These are phyloP conservation scores for Corymbia maculata DNA, from an alignment of 345 rosid genomes.

Conservation along the genomic window DNA sequence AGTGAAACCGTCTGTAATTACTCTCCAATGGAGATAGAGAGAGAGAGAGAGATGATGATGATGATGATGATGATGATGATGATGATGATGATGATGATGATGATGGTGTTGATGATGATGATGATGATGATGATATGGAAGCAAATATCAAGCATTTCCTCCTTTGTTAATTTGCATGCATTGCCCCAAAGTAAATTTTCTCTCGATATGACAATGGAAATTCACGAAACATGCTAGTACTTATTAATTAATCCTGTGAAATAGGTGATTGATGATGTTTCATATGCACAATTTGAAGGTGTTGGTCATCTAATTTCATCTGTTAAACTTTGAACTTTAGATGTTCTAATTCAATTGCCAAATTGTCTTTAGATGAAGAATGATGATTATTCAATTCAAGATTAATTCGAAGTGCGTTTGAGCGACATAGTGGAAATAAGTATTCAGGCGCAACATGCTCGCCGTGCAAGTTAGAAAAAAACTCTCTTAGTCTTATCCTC, in stretches of 20 bases:
- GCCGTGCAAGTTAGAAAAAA: not conserved
- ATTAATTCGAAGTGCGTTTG: not conserved
- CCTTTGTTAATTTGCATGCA: not conserved
- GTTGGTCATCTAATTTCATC: not conserved
- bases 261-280: not conserved
- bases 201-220: not conserved
- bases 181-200: not conserved
- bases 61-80: not conserved
- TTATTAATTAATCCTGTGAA: not conserved
- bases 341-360: not conserved
- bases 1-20: not conserved
- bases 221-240: not conserved
- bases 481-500: not conserved
- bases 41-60: not conserved
- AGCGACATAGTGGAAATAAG: not conserved
- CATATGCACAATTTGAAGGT: not conserved
- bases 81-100: not conserved
- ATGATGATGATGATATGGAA: not conserved
- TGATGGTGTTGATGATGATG: not conserved
- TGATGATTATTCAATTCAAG: not conserved
- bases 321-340: not conserved
- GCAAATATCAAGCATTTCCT: not conserved
- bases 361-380: not conserved
- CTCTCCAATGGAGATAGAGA: not conserved
- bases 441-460: not conserved